A percentile compares a stretch with the other conserved stretches of the same genome.
Evolutionary conservation across 768 basidiomycete genomes (phyloP).

Genomic region (Tylopilus rubrobrunneus): DNA sequence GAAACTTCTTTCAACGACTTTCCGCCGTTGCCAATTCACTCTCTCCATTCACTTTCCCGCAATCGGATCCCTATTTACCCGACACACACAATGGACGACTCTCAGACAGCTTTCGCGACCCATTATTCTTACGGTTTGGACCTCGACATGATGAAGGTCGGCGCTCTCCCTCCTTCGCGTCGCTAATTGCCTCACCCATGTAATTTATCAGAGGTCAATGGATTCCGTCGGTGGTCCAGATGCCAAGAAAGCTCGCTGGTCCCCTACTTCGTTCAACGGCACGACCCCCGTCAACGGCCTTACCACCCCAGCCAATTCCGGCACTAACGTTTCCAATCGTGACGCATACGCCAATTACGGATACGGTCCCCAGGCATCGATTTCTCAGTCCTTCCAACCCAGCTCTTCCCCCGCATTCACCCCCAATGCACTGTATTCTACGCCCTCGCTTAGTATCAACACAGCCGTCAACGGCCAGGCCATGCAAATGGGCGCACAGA

Average conservation of each 20-base stretch:
- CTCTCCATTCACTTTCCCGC: constrained; percentile 37
- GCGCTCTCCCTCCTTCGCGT: constrained; percentile 13
- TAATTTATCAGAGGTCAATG: constrained; percentile 67
- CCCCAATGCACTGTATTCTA: constrained; percentile 66
- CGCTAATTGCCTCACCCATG: neutral
- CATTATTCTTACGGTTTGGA: constrained; percentile 79
- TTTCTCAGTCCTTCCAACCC: constrained; percentile 49
- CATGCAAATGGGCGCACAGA: constrained; percentile 47
- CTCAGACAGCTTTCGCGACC: constrained; percentile 62
- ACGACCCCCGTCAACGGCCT: constrained; percentile 35
- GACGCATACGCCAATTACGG: constrained; percentile 86
- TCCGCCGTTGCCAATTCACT: constrained; percentile 48
- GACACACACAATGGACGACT: constrained; percentile 61
- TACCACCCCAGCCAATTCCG: constrained; percentile 34
- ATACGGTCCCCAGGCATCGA: constrained; percentile 72
- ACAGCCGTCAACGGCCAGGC: constrained; percentile 47
- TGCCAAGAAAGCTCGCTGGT: constrained; percentile 89
- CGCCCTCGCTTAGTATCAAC: constrained; percentile 66
- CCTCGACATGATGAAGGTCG: constrained; percentile 90
- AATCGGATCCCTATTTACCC: constrained; percentile 23
- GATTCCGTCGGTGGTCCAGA: constrained; percentile 79
- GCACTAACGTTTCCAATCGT: constrained; percentile 40
- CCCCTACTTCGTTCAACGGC: constrained; percentile 52
- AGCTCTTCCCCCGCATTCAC: constrained; percentile 47
- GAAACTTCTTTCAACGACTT: constrained; percentile 35